Base-by-base conservation (phyloP, 148 eudicot species). In the Gaultheria prostrata region DNA sequence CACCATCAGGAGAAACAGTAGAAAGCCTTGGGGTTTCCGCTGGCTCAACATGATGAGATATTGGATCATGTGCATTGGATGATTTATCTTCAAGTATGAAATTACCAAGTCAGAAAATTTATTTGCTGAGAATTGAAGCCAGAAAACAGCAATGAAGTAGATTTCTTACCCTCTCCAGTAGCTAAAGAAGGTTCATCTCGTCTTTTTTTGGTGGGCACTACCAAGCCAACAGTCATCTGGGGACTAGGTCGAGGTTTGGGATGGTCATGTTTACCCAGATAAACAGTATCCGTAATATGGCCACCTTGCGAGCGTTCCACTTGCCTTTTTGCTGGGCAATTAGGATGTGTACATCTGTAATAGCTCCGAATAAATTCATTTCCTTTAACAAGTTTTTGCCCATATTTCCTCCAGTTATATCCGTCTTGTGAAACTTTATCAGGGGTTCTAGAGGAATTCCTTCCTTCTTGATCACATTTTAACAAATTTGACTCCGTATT, bases 331-430 rank as follows among this genome's bases (percentile, higher is more conserved):
- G 88, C 96, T 80, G 67, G 86, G 82, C 99, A 97, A 82, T 87
- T 91, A 12, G 90, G 91, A 87, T 88, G 87, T 72, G 99, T 93
- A 83, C 99, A 97, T 84, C 89, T 95, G 93, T 97, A 97, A 90
- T 97, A 97, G 90, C 98, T 92, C 86, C 94, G 87, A 79, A 91
- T 80, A 85, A 87, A 93, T 82, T 90, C 92, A 86, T 93, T 94
- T 86, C 98, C 95, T 88, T 89, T 93, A 45, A 97, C 97, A 82
- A 90, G 86, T 83, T 97, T 97, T 81, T 97, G 99, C 80, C 99
- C 99, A 88, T 97, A 97, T 86, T 95, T 97, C 86, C 99, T 81
- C 99, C 99, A 97, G 86, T 92, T 95, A 85, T 92, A 97, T 78
- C 99, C 99, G 86, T 97, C 99, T 80, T 92, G 94, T 26, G 89